Evolutionary conservation across 306 rosid genomes (phyloP).

Genomic region (Malus sylvestris): DNA sequence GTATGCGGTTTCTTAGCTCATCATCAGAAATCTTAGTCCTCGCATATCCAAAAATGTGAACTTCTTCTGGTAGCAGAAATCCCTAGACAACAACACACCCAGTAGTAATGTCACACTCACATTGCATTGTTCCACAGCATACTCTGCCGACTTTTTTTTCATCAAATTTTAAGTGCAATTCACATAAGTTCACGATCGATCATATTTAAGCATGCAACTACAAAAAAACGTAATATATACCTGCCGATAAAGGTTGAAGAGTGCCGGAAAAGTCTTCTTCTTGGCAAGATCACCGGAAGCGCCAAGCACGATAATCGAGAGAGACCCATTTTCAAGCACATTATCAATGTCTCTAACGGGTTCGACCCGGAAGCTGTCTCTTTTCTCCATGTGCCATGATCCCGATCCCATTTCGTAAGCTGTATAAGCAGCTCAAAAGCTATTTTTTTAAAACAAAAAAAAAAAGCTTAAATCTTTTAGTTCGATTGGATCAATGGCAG

Average conservation of each 20-base stretch:
- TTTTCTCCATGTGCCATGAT: conserved; percentile 50
- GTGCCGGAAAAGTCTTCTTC: conserved; percentile 98
- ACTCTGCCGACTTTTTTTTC: not conserved
- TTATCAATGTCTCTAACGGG: conserved; percentile 34
- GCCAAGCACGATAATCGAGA: conserved; percentile 85
- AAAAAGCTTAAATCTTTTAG: not conserved
- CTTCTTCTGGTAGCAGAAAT: conserved; percentile 63
- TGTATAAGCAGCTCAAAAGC: conserved; percentile 1
- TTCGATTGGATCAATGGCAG: not conserved
- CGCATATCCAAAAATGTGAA: conserved; percentile 92
- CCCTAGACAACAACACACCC: conserved; percentile 42
- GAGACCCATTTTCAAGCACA: conserved; percentile 58
- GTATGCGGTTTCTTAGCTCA: conserved; percentile 74
- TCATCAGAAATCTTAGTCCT: conserved; percentile 77
- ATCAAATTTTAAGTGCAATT: not conserved
- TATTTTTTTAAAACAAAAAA: not conserved
- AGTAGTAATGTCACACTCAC: not conserved
- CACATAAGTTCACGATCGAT: not conserved
- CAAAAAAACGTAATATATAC: conserved; percentile 19
- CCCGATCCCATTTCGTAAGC: conserved; percentile 51
- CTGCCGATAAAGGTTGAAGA: conserved; percentile 75
- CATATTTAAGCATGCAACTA: not conserved
- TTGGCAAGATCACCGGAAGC: conserved; percentile 99
- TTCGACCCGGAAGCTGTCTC: conserved; percentile 30
- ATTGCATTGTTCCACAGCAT: not conserved